These are phyloP conservation scores for Suhomyces pyralidae DNA, from an alignment of 805 yeast genomes.

Conservation along the genomic window DNA sequence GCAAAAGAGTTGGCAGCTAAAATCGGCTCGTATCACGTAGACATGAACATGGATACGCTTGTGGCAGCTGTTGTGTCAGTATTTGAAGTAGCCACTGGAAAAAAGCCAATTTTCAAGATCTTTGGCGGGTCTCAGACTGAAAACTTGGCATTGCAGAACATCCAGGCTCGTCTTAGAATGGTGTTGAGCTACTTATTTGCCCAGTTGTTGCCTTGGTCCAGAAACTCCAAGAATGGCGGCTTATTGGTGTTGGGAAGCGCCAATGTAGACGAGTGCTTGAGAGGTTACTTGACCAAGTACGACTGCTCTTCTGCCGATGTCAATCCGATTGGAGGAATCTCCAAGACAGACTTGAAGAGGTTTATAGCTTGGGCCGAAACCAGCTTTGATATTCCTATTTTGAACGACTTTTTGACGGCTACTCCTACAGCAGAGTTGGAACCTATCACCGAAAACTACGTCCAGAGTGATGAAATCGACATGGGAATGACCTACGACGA, in stretches of 20 bases:
- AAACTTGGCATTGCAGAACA: slow-evolving; percentile 91
- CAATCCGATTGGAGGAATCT: slow-evolving; percentile 98
- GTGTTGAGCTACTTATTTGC: slow-evolving; percentile 92
- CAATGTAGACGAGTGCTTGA: slow-evolving; percentile 91
- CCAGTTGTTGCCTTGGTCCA: slow-evolving; percentile 90
- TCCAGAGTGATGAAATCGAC: slow-evolving; percentile 94
- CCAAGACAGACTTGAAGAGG: slow-evolving; percentile 85
- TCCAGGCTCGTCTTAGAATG: slow-evolving; percentile 96
- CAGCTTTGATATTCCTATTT: slow-evolving; percentile 70
- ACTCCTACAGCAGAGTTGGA: slow-evolving; percentile 98
- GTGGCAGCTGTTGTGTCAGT: slow-evolving; percentile 71
- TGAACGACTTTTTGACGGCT: slow-evolving; percentile 78
- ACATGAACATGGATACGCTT: slow-evolving; percentile 84
- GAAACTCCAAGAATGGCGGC: slow-evolving; percentile 70
- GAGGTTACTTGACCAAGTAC: slow-evolving; percentile 95
- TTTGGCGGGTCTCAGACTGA: slow-evolving; percentile 93
- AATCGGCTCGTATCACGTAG: slow-evolving; percentile 87
- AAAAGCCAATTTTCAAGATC: slow-evolving; percentile 80
- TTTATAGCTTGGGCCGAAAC: slow-evolving; percentile 78
- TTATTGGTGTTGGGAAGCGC: slow-evolving; percentile 91
- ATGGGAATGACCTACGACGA: slow-evolving; percentile 99
- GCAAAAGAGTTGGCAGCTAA: slow-evolving; percentile 71
- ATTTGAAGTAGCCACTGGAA: slow-evolving; percentile 88
- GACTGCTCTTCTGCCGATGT: slow-evolving; percentile 97
- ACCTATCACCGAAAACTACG: slow-evolving; percentile 88